A percentile compares a stretch with the other conserved stretches of the same genome.
These are phyloP conservation scores for Nicotiana sylvestris DNA, from an alignment of 257 asterid genomes.

Conservation along the genomic window DNA sequence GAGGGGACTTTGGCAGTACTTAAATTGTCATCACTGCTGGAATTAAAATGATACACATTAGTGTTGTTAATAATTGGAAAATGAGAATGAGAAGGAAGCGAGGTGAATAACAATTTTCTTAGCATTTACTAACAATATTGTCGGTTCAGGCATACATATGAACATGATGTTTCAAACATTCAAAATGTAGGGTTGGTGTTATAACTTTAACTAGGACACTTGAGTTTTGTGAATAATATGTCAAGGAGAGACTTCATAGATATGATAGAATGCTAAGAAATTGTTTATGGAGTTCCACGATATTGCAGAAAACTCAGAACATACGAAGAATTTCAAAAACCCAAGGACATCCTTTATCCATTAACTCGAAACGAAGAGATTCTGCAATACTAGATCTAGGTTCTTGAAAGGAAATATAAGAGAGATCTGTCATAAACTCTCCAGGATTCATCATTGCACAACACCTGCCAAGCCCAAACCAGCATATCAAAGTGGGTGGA, in stretches of 20 bases:
- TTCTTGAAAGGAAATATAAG: neutral
- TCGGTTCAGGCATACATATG: neutral
- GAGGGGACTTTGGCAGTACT: slow-evolving; percentile 23
- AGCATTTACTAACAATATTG: too few relatives aligned
- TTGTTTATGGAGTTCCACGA: neutral
- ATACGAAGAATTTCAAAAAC: neutral
- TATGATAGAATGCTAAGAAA: too few relatives aligned
- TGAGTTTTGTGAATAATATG: neutral
- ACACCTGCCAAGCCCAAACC: neutral
- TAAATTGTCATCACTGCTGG: slow-evolving; percentile 18
- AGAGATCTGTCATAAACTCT: neutral
- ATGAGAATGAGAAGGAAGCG: neutral
- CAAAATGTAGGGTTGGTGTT: neutral
- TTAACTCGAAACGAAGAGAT: neutral
- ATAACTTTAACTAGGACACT: neutral
- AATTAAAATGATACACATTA: neutral
- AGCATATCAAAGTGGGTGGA: neutral
- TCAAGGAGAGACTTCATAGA: neutral
- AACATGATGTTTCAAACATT: neutral
- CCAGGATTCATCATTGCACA: neutral
- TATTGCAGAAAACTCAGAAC: neutral
- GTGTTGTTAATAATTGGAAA: neutral
- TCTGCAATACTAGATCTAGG: neutral
- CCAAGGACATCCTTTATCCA: neutral
- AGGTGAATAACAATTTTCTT: neutral